phyloP scores from a whole-genome alignment of 192 early-diverging fungal genomes.

The Chytriomyces hyalinus region DNA sequence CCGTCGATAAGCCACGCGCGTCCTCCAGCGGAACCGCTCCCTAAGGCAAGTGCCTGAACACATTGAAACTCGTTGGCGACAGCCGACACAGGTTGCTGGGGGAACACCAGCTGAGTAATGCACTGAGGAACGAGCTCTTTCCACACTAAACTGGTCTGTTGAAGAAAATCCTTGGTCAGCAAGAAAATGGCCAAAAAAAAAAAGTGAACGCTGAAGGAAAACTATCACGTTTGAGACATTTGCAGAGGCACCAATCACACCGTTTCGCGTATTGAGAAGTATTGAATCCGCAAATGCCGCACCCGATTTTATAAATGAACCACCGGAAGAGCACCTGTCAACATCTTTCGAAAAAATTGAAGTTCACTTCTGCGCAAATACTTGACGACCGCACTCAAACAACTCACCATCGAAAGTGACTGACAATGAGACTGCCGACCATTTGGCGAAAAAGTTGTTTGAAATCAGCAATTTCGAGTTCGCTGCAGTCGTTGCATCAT shows the following conservation, averaged over 20 bases:
- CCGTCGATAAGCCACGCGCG: constrained; percentile 23
- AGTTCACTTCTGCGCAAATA: background rate
- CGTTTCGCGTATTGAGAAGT: constrained; percentile 19
- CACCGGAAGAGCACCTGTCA: constrained; percentile 6
- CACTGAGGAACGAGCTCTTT: constrained; percentile 6
- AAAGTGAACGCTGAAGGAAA: background rate
- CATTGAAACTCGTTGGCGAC: background rate
- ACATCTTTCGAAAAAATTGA: background rate
- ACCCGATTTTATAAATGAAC: constrained; percentile 7
- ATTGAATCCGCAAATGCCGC: constrained; percentile 26
- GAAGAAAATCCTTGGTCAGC: background rate
- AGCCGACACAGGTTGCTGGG: background rate
- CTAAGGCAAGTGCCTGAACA: constrained; percentile 11
- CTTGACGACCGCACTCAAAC: background rate
- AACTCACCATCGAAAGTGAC: background rate
- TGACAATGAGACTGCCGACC: background rate
- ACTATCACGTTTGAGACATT: background rate
- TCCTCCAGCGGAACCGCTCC: background rate
- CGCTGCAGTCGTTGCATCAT: background rate
- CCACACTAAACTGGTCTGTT: constrained; percentile 16
- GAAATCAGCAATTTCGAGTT: background rate
- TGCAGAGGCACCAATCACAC: constrained; percentile 13
- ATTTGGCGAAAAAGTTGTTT: background rate
- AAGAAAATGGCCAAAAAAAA: background rate
- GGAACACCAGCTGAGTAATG: background rate